Evolutionary conservation across 2,329 filamentous ascomycete species (phyloP), one percentile per base, ranked within the genome.

Genomic region (Plectosphaerella cucumerina): DNA sequence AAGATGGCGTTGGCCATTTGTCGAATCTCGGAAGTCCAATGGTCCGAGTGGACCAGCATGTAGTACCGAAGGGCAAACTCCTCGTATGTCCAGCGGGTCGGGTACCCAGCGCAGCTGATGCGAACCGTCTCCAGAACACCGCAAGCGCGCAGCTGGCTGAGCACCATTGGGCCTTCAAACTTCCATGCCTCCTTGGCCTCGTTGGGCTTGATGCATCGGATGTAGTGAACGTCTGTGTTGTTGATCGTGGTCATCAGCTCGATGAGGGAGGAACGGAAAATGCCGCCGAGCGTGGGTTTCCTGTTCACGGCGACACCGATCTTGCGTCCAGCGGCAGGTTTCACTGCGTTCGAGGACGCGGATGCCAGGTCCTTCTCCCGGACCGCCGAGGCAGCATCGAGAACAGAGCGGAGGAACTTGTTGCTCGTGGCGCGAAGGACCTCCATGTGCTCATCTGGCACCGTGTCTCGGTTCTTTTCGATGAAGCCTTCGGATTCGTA

Each of bases 401-500:
- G 73, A 6, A 99, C 90, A 51, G 90, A 82, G 43, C 81, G 83
- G 50, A 99, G 77, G 76, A 99, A 99, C 46, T 76, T 74, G 70
- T 97, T 99, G 31, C 82, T 86, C 1, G 91, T 95, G 48, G 85
- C 85, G 60, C 84, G 87, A 57, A 99, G 80, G 35, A 99, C 87
- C 53, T 94, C 91, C 85, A 99, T 89, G 66, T 97, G 94, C 73
- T 99, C 94, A 65, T 99, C 94, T 6, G 94, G 94, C 44, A 99
- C 94, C 18, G 95, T 99, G 70, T 99, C 94, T 69, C 94, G 85
- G 71, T 99, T 99, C 81, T 99, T 99, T 70, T 99, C 95, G 63
- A 99, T 97, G 72, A 99, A 99, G 44, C 94, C 94, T 61, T 99
- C 94, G 2, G 93, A 97, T 70, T 99, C 94, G 67, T 99, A 99